Evolutionary conservation across 2,329 filamentous ascomycete genomes (phyloP), one percentile per base, ranked within the genome.

Genomic region (Aspergillus terreus): DNA sequence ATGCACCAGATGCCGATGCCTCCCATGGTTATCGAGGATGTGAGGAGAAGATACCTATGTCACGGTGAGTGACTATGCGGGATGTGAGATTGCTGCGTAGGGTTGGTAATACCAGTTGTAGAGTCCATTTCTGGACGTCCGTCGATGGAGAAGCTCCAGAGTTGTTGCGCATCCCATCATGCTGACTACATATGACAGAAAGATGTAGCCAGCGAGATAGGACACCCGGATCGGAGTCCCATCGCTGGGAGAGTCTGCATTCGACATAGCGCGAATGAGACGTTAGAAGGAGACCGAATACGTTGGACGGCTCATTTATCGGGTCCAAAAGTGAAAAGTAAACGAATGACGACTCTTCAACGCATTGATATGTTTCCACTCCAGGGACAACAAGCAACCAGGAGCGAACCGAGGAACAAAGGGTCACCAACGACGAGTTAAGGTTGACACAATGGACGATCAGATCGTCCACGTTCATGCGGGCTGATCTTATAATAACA

Each of bases 151-250:
- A 52, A 95, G 75, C 69, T 95, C 91, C 30, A 95, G 77, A 0
- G 90, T 92, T 3, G 90, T 90, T 46, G 83, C 79, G 45, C 88
- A 86, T 55, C 91, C 91, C 57, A 88, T 76, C 56, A 88, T 83
- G 64, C 90, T 94, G 58, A 86, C 78, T 41, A 87, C 71, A 60
- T 82, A 87, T 1, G 84, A 86, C 9, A 90, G 77, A 21, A 85
- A 78, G 11, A 92, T 79, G 60, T 88, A 86, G 36, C 83, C 82
- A 4, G 78, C 71, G 80, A 84, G 46, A 51, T 69, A 68, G 3
- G 59, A 62, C 36, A 66, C 58, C 6, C 50, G 46, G 23, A 57
- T 35, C 10, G 44, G 9, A 5, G 51, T 25, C 35, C 51, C 56
- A 41, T 58, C 36, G 1, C 53, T 45, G 40, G 49, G 15, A n/a